Evolutionary conservation across 2,329 filamentous ascomycete species (phyloP), one percentile per base, ranked within the genome.

Genomic region (Microdochium bolleyi): DNA sequence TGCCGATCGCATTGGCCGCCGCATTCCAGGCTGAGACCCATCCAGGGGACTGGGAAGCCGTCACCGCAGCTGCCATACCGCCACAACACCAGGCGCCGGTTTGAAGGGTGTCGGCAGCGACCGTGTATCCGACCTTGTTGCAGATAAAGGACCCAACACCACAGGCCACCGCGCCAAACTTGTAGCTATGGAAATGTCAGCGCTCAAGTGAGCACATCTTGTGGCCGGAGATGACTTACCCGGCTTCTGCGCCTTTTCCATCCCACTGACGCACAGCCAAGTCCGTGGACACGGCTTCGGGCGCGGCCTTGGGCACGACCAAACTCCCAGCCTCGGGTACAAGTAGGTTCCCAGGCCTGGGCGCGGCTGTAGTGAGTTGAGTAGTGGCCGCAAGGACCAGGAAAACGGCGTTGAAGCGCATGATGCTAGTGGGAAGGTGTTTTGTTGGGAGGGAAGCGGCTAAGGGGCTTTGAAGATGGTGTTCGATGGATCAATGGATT

Each of bases 161-260:
- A 50, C 49, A 50, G 49, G 49, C 49, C 11, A 50, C 49, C 4
- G 49, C 49, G 25, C 49, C 49, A 24, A 50, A 30, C 49, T 50
- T 50, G 49, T 50, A 50, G 27, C 49, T 50, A n/a, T 50, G 49
- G 27, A 30, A 34, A 32, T 37, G n/a, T 50, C 24, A 50, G 49
- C 27, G 30, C 25, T 30, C 27, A 30, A 30, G 27, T 5, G 11
- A 30, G 11, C 25, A 34, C n/a, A 27, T 2, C 16, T 11, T 50
- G 32, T 50, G 49, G 5, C 25, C 49, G 30, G 25, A 32, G 25
- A 50, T 37, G 21, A 50, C 49, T 32, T 22, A 50, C 49, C 49
- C 49, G 32, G 49, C 49, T 50, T 50, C 49, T 22, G 49, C 24
- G 30, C 32, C 32, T 32, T 50, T 50, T 27, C 30, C 49, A 32